Conservation (phyloP, 2,329 filamentous ascomycete species). For the Knufia fluminis region DNA sequence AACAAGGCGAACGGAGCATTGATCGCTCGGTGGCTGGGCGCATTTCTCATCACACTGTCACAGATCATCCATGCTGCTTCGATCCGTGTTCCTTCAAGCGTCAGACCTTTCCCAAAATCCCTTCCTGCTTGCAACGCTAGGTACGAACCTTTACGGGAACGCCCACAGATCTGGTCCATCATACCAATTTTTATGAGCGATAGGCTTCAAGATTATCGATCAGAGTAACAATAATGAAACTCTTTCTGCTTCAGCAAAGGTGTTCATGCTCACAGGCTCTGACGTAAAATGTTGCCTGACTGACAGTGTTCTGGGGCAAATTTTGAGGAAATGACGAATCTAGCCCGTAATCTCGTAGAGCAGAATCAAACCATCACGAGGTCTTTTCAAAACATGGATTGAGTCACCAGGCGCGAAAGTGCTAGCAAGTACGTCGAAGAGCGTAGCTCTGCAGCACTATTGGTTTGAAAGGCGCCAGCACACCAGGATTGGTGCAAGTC, state of each 20-base stretch:
- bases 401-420: slow-evolving; percentile 4
- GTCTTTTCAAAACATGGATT: slow-evolving; percentile 2
- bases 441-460: slow-evolving; percentile 4
- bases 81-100: slow-evolving; percentile 22
- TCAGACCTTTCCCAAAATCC: slow-evolving; percentile 6
- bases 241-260: background rate
- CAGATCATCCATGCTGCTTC: slow-evolving; percentile 10
- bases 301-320: background rate
- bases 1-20: slow-evolving; percentile 13
- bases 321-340: background rate
- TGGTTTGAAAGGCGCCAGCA: slow-evolving; percentile 8
- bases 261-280: background rate
- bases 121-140: slow-evolving; percentile 1
- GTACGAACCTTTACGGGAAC: slow-evolving; percentile 3
- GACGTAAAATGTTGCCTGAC: background rate
- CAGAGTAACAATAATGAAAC: background rate
- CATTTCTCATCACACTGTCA: slow-evolving; percentile 22
- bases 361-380: slow-evolving; percentile 4
- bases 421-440: background rate
- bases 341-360: background rate
- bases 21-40: slow-evolving; percentile 23
- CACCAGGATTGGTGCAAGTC: slow-evolving; percentile 9
- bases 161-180: background rate
- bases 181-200: background rate
- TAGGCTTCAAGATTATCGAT: background rate